These are phyloP conservation scores for Blastocystis sp. DNA, from an alignment of 352 stramenopile genomes.

Conservation along the genomic window DNA sequence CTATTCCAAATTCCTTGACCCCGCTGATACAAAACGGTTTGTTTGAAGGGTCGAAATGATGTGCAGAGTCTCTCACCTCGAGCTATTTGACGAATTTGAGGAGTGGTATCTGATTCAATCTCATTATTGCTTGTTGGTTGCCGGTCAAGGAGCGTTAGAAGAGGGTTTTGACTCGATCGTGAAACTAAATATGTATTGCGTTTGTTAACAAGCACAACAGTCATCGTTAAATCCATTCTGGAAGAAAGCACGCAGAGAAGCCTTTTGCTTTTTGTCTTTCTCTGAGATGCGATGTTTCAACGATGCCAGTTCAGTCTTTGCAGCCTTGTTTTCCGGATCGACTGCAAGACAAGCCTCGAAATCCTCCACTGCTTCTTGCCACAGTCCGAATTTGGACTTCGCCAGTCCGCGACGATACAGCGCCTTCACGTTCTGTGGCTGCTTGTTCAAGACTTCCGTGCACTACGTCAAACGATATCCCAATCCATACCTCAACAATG, in stretches of 20 bases:
- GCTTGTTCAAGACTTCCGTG: slow-evolving; percentile 65
- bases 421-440: slow-evolving; percentile 74
- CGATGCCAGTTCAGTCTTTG: not conserved
- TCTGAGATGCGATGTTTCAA: not conserved
- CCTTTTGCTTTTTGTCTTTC: slow-evolving; percentile 35
- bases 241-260: slow-evolving; percentile 25
- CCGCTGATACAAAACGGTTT: slow-evolving; percentile 69
- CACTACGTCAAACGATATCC: not conserved
- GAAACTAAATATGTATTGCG: not conserved
- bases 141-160: slow-evolving; percentile 65
- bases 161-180: slow-evolving; percentile 66
- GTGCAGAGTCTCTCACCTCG: slow-evolving; percentile 70
- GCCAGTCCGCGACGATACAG: slow-evolving; percentile 72
- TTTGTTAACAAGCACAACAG: not conserved
- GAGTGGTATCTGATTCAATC: slow-evolving; percentile 81
- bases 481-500: not conserved
- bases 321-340: slow-evolving; percentile 48
- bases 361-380: slow-evolving; percentile 69
- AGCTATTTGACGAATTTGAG: slow-evolving; percentile 84
- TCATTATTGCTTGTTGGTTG: slow-evolving; percentile 81
- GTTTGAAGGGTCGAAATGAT: slow-evolving; percentile 53
- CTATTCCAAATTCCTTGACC: slow-evolving; percentile 78
- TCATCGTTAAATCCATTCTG: not conserved
- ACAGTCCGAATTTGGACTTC: slow-evolving; percentile 71
- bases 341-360: not conserved